Evolutionary conservation across 2,329 filamentous ascomycete genomes (phyloP).

Genomic region (Claviceps quebecensis): DNA sequence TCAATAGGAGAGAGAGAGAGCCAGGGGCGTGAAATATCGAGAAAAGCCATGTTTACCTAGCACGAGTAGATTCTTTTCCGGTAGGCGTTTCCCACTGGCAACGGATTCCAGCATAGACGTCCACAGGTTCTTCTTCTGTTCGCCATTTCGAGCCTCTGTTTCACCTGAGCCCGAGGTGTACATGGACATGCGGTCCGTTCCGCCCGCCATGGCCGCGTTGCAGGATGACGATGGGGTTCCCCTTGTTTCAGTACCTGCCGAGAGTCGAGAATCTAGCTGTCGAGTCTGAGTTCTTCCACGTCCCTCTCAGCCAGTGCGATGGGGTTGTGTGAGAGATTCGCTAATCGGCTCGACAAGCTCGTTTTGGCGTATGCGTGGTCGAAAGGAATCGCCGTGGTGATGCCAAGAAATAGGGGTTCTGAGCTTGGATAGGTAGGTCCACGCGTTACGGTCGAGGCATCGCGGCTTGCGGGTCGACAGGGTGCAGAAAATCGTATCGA

Average conservation of each 20-base stretch:
- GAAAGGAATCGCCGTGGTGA: slow-evolving; percentile 4
- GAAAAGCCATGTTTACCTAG: slow-evolving; percentile 41
- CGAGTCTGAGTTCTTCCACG: background rate
- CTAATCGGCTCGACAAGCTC: background rate
- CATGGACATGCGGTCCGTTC: slow-evolving; percentile 42
- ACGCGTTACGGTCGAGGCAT: slow-evolving; percentile 1
- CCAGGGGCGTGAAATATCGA: background rate
- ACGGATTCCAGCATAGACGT: slow-evolving; percentile 83
- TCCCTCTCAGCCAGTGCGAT: background rate
- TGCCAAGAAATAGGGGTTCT: background rate
- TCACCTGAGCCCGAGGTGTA: slow-evolving; percentile 42
- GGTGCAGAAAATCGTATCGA: background rate
- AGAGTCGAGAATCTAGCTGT: background rate
- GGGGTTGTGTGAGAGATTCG: background rate
- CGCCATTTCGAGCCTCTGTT: slow-evolving; percentile 45
- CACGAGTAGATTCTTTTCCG: slow-evolving; percentile 82
- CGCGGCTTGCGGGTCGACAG: background rate
- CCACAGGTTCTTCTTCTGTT: slow-evolving; percentile 84
- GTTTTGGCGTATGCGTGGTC: slow-evolving; percentile 4
- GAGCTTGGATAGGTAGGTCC: background rate
- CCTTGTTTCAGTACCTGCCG: background rate
- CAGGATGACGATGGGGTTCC: background rate
- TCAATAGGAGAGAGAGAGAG: background rate
- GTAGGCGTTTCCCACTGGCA: slow-evolving; percentile 76
- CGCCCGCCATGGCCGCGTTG: slow-evolving; percentile 30